phyloP scores from a whole-genome alignment of 306 rosid genomes.

The Adenanthera pavonina region DNA sequence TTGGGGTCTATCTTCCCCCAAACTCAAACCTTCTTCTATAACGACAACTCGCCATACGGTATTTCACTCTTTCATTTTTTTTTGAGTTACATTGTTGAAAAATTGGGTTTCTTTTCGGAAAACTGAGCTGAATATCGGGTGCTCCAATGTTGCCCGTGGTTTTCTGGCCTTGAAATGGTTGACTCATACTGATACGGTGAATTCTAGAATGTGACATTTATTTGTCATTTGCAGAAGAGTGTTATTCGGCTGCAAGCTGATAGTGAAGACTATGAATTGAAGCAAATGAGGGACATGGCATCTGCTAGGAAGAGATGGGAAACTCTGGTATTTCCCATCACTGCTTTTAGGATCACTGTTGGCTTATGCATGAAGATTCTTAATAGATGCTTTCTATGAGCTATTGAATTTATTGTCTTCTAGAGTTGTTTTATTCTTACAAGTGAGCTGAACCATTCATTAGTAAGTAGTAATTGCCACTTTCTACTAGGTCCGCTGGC shows the following conservation, averaged over 20 bases:
- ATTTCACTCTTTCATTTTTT: slow-evolving; percentile 33
- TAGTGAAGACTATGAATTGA: slow-evolving; percentile 75
- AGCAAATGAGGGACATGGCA: slow-evolving; percentile 91
- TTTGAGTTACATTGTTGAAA: neutral
- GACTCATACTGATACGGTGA: neutral
- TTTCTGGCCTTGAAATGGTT: neutral
- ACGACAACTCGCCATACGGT: slow-evolving; percentile 42
- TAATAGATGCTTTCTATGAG: slow-evolving; percentile 15
- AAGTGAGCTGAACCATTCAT: slow-evolving; percentile 3
- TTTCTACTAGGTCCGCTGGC: neutral
- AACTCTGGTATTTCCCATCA: slow-evolving; percentile 70
- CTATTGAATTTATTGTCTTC: slow-evolving; percentile 27
- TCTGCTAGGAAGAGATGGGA: slow-evolving; percentile 98
- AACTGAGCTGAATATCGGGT: neutral
- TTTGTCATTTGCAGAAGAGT: slow-evolving; percentile 43
- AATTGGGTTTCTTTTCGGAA: slow-evolving; percentile 9
- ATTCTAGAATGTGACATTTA: neutral
- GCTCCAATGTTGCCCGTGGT: neutral
- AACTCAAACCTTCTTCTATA: slow-evolving; percentile 40
- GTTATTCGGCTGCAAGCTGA: slow-evolving; percentile 60
- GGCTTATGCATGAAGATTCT: slow-evolving; percentile 19
- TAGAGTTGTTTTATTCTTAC: neutral
- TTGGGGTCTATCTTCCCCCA: slow-evolving; percentile 45
- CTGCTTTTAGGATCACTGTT: neutral
- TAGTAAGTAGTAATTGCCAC: neutral